Base-by-base conservation (phyloP, 2,329 filamentous ascomycete genomes). In the Sporothrix pseudoabietina region DNA sequence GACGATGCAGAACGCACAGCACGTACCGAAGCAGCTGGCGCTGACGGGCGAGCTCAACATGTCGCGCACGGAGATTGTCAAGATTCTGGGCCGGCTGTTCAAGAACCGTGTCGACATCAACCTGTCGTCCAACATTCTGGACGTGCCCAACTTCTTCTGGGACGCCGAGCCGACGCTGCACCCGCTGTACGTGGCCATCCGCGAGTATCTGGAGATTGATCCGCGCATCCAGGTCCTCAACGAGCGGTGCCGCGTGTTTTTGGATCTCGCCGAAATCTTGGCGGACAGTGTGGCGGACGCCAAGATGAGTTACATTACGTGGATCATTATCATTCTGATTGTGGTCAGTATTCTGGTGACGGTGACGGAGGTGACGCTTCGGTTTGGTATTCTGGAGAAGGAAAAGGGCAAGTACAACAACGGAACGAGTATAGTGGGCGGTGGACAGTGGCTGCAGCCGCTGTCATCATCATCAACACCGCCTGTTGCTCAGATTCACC, bases 131-230 rank as follows among this genome's bases (percentile, higher is more conserved):
- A 98, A 98, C 80, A 95, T 98, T 81, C 91, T 98, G 73, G 94
- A 98, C 81, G 94, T 97, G 0, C 95, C 95, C 75, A 97, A 95
- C 80, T 98, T 98, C 87, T 97, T 98, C 87, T 99, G 96, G 96
- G 94, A 98, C 81, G 93, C 93, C 12, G 96, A 99, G 80, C 96
- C 96, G 22, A 98, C 94, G 0, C 87, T 99, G 0, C 94, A 98
- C 80, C 96, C 96, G 0, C 90, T 99, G 39, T 99, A 99, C 84
- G 91, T 90, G 74, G 96, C 94, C 74, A 94, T 98, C 69, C 93
- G 96, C 78, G 96, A 98, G 81, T 99, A 99, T 80, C 91, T 99
- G 75, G 96, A 99, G 80, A 98, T 99, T 81, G 95, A 97, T 79
- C 94, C 92, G 8, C 93, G 96, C 72, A 97, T 97, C 80, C 94